Conservation (phyloP, 331 rosid genomes). For the Quercus tomentella region DNA sequence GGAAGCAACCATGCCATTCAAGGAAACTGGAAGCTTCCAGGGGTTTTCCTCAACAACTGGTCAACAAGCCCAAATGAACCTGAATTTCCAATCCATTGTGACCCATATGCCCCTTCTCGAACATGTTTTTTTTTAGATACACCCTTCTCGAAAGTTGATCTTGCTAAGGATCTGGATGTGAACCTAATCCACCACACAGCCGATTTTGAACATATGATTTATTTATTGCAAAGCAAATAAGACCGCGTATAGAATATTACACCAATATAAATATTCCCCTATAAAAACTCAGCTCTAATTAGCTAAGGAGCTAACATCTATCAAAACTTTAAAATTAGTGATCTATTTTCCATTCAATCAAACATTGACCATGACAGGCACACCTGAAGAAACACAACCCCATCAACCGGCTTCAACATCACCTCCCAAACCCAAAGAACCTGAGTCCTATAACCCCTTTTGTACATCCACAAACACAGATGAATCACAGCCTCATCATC, state of each 20-base stretch:
- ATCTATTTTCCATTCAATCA: neutral
- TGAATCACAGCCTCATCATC: neutral
- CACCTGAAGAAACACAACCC: neutral
- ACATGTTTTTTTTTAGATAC: neutral
- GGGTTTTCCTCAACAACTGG: neutral
- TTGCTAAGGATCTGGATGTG: neutral
- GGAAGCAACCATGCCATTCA: neutral
- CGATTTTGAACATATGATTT: neutral
- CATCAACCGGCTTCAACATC: neutral
- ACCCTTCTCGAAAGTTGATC: neutral
- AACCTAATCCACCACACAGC: neutral
- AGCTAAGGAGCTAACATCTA: too few relatives aligned
- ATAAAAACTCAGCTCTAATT: neutral
- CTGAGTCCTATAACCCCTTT: neutral
- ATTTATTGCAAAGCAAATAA: neutral
- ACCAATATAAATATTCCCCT: neutral
- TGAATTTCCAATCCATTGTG: neutral
- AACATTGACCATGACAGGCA: slow-evolving; percentile 13
- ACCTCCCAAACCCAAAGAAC: neutral
- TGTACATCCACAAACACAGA: neutral
- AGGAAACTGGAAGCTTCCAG: slow-evolving; percentile 7
- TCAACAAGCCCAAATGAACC: neutral
- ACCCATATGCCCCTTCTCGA: neutral
- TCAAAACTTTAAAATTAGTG: too few relatives aligned
- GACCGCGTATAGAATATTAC: neutral